A percentile compares a stretch with the other conserved stretches of the same genome.
Conservation (phyloP, 768 basidiomycete species). For the Leccinum uliginosum region DNA sequence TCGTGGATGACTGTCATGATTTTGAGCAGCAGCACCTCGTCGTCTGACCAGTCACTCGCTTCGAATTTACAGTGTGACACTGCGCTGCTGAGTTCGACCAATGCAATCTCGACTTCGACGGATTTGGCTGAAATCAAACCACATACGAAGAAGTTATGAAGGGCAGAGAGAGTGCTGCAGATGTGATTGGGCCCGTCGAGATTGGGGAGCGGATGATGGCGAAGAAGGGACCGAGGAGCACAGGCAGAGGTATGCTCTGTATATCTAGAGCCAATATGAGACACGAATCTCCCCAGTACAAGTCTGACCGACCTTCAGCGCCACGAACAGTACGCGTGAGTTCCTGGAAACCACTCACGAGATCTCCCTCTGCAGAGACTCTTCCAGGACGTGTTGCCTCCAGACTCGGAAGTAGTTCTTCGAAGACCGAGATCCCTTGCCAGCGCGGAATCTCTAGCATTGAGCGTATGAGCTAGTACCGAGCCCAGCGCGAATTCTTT, state of each 20-base stretch:
- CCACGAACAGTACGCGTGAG: constrained; percentile 72
- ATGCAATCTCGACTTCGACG: constrained; percentile 54
- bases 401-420: constrained; percentile 52
- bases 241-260: constrained; percentile 49
- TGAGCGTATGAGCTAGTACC: constrained; percentile 56
- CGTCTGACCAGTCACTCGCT: constrained; percentile 93
- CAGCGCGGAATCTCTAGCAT: constrained; percentile 60
- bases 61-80: constrained; percentile 98
- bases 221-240: constrained; percentile 83
- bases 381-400: constrained; percentile 40
- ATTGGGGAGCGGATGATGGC: constrained; percentile 89
- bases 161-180: constrained; percentile 82
- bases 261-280: constrained; percentile 49
- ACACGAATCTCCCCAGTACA: constrained; percentile 3
- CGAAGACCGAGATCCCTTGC: constrained; percentile 74
- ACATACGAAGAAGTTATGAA: constrained; percentile 85
- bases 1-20: constrained; percentile 88
- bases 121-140: constrained; percentile 62
- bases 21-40: constrained; percentile 91
- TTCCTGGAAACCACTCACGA: constrained; percentile 88
- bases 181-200: constrained; percentile 96
- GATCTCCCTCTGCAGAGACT: constrained; percentile 69
- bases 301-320: constrained; percentile 49
- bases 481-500: constrained; percentile 98
- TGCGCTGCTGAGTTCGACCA: constrained; percentile 82